Percentiles rank a stretch among this genome's conserved stretches.
Evolutionary conservation across 306 rosid genomes (phyloP).

Genomic region (Boehmeria nivea): DNA sequence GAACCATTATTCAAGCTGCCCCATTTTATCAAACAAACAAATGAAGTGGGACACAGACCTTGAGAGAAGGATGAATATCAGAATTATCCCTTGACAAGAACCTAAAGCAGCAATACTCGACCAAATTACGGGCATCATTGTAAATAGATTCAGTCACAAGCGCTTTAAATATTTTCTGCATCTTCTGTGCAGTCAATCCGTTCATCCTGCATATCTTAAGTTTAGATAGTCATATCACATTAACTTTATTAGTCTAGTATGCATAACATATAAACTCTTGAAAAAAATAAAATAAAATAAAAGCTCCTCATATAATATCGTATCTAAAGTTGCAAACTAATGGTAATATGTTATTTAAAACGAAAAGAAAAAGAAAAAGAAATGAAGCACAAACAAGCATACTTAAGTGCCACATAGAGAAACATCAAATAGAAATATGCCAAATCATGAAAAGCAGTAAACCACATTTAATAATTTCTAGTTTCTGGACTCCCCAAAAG

Average conservation of each 20-base stretch:
- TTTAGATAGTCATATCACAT: slow-evolving; percentile 42
- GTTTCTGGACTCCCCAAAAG: too few relatives aligned
- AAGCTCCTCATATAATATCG: background rate
- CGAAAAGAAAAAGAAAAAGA: background rate
- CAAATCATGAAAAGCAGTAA: background rate
- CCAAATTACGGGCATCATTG: slow-evolving; percentile 74
- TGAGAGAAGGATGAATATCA: slow-evolving; percentile 79
- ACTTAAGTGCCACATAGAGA: too few relatives aligned
- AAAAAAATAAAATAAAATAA: too few relatives aligned
- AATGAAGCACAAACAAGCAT: too few relatives aligned
- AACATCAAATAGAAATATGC: too few relatives aligned
- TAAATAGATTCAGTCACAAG: slow-evolving; percentile 67
- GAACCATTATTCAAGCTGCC: too few relatives aligned
- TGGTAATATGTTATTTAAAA: background rate
- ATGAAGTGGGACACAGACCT: slow-evolving; percentile 35
- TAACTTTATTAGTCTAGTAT: slow-evolving; percentile 29
- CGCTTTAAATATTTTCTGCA: slow-evolving; percentile 82
- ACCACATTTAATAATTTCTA: background rate
- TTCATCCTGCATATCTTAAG: slow-evolving; percentile 89
- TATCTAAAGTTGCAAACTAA: background rate
- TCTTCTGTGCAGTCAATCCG: slow-evolving; percentile 87
- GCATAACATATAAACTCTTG: slow-evolving; percentile 22
- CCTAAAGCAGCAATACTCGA: slow-evolving; percentile 97
- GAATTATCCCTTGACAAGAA: slow-evolving; percentile 86
- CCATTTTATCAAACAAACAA: too few relatives aligned